Base-by-base conservation (phyloP, 176 grass and related monocot genomes). In the Oryza coarctata region DNA sequence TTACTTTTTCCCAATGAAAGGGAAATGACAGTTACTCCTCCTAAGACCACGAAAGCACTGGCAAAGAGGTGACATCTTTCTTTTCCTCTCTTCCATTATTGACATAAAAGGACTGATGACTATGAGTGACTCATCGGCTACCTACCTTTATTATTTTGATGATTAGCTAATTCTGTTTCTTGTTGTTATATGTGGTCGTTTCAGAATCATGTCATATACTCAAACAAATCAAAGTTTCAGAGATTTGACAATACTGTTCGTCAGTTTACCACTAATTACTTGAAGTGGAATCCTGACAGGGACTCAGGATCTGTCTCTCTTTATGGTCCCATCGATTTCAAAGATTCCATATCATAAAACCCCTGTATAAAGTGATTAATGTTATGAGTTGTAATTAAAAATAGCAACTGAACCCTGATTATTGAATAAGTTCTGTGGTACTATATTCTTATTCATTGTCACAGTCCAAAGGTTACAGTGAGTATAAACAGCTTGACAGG, bases 21-120 rank as follows among this genome's bases (percentile, higher is more conserved):
- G 64, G 82, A 85, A 65, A 70, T 71, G 71, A 81, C 82, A 65
- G 31, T 52, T 76, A 31, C 71, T 73, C 35, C 44, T 70, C 64
- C 41, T 57, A 80, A 68, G 22, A 33, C 22, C 20, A 65, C 58
- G 10, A 28, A 57, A n/a, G 50, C 50, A 75, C 61, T 60, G 70
- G 82, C 36, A 29, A 61, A 26, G 13, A 55, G 77, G 41, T 73
- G 70, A 50, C 30, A 71, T 76, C 22, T 5, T 39, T 81, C 12
- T 39, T 74, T 89, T 81, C 66, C 80, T 67, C 52, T 57, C 77
- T 81, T 26, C 64, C 32, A 80, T 89, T 89, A 69, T 89, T 80
- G 64, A 63, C 63, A n/a, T 64, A 75, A 39, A 80, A 80, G n/a
- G 62, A 84, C 38, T 2, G 39, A 31, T 35, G 12, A 30, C 50